Percentiles rank a stretch among this genome's conserved stretches.
These are phyloP conservation scores for Tanacetum coccineum DNA, from an alignment of 129 eudicot species.

Conservation along the genomic window DNA sequence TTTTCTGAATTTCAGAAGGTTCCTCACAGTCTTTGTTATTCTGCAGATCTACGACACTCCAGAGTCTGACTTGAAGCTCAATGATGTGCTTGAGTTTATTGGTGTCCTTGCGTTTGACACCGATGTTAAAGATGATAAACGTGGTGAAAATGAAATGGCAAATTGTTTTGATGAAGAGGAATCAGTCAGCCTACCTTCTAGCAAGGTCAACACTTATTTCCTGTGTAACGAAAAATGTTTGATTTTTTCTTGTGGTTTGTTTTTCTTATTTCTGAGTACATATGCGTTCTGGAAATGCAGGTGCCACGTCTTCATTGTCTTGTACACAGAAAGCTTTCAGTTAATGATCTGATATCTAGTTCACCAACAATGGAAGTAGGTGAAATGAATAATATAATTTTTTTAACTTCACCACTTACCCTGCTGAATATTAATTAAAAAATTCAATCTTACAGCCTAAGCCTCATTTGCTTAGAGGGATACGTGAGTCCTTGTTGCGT, in stretches of 20 bases:
- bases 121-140: constrained; percentile 41
- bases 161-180: constrained; percentile 52
- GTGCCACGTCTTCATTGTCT: constrained; percentile 95
- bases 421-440: background rate
- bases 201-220: constrained; percentile 47
- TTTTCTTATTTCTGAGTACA: background rate
- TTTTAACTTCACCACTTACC: background rate
- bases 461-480: constrained; percentile 43
- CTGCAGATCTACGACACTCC: constrained; percentile 79
- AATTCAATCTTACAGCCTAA: constrained; percentile 41
- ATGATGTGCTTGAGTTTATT: constrained; percentile 91
- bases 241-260: background rate
- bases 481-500: constrained; percentile 64
- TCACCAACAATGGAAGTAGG: constrained; percentile 64
- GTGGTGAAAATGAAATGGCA: constrained; percentile 39
- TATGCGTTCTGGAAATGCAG: constrained; percentile 32
- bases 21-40: background rate
- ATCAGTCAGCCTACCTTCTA: constrained; percentile 43
- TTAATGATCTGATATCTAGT: constrained; percentile 42
- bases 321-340: constrained; percentile 63
- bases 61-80: constrained; percentile 78
- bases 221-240: background rate
- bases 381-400: background rate
- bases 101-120: constrained; percentile 79
- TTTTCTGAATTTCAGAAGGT: background rate